These are phyloP conservation scores for Diaporthe sp. DNA, from an alignment of 2,329 filamentous ascomycete species.

Conservation along the genomic window DNA sequence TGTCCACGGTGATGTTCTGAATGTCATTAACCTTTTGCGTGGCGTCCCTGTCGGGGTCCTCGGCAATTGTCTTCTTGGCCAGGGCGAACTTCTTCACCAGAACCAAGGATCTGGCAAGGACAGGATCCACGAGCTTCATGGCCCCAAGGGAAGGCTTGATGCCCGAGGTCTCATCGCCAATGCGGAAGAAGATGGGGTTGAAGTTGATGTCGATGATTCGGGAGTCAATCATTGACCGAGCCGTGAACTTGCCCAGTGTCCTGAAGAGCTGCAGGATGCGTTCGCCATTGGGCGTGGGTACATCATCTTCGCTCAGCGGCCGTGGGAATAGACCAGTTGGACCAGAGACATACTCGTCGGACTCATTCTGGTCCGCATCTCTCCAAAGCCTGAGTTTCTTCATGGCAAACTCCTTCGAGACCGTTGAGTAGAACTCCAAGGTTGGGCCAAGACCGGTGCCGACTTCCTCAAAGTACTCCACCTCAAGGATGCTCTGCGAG, in stretches of 20 bases:
- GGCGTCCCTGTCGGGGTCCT: slow-evolving; percentile 73
- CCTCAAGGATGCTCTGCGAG: slow-evolving; percentile 95
- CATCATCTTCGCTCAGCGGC: slow-evolving; percentile 85
- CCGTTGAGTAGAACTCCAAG: slow-evolving; percentile 96
- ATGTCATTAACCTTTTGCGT: slow-evolving; percentile 79
- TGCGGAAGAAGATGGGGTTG: slow-evolving; percentile 97
- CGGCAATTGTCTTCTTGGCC: slow-evolving; percentile 84
- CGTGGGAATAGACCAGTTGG: slow-evolving; percentile 90
- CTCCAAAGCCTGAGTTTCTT: slow-evolving; percentile 98
- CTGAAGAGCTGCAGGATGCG: slow-evolving; percentile 90
- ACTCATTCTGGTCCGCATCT: slow-evolving; percentile 81
- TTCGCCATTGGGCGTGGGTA: slow-evolving; percentile 82
- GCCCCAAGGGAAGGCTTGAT: slow-evolving; percentile 89
- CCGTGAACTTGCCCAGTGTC: slow-evolving; percentile 96
- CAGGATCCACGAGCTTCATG: slow-evolving; percentile 88
- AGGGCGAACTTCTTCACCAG: slow-evolving; percentile 88
- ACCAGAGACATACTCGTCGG: slow-evolving; percentile 86
- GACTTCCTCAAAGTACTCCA: slow-evolving; percentile 99
- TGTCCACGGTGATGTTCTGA: slow-evolving; percentile 79
- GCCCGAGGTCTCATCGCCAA: slow-evolving; percentile 76
- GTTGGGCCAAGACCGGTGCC: slow-evolving; percentile 96
- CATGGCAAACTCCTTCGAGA: slow-evolving; percentile 96
- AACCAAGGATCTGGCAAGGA: slow-evolving; percentile 86
- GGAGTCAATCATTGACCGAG: slow-evolving; percentile 97
- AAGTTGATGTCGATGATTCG: slow-evolving; percentile 98